These are phyloP conservation scores for Nitzschia sp. DNA, from an alignment of 108 stramenopile species.

Conservation along the genomic window DNA sequence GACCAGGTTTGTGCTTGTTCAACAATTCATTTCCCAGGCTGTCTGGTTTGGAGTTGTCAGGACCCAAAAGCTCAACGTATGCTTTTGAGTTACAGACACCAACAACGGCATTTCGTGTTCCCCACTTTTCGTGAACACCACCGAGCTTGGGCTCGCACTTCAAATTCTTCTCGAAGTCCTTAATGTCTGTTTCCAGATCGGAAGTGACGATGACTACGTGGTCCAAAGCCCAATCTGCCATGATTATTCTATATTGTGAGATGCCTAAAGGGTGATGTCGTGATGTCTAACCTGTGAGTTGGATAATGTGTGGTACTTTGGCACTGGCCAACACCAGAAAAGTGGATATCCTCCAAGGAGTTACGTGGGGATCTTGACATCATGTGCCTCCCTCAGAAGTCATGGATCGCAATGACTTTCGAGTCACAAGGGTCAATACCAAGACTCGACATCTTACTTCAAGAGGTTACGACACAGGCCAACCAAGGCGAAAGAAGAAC, in stretches of 20 bases:
- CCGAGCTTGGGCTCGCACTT: background rate
- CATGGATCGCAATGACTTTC: too few relatives aligned
- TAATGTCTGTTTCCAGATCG: conserved; percentile 4
- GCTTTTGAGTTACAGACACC: conserved; percentile 7
- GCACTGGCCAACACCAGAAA: too few relatives aligned
- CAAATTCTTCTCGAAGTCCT: conserved; percentile 17
- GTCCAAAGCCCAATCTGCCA: conserved; percentile 18
- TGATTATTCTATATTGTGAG: background rate
- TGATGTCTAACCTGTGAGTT: too few relatives aligned
- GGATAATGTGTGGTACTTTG: too few relatives aligned
- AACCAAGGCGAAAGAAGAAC: too few relatives aligned
- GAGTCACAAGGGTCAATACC: too few relatives aligned
- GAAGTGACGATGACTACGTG: conserved; percentile 13
- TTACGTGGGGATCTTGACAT: too few relatives aligned
- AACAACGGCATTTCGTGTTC: conserved; percentile 9
- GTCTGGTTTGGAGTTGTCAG: conserved; percentile 3
- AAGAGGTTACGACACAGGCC: too few relatives aligned
- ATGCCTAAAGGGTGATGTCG: too few relatives aligned
- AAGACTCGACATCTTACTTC: too few relatives aligned
- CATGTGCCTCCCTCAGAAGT: too few relatives aligned
- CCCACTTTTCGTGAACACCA: conserved; percentile 3
- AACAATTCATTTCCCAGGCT: conserved; percentile 3
- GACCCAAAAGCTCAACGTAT: conserved; percentile 10
- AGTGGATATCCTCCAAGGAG: too few relatives aligned
- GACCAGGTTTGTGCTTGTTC: background rate